Base-by-base conservation (phyloP, 192 early-diverging fungal genomes). In the Backusella morwellensis region DNA sequence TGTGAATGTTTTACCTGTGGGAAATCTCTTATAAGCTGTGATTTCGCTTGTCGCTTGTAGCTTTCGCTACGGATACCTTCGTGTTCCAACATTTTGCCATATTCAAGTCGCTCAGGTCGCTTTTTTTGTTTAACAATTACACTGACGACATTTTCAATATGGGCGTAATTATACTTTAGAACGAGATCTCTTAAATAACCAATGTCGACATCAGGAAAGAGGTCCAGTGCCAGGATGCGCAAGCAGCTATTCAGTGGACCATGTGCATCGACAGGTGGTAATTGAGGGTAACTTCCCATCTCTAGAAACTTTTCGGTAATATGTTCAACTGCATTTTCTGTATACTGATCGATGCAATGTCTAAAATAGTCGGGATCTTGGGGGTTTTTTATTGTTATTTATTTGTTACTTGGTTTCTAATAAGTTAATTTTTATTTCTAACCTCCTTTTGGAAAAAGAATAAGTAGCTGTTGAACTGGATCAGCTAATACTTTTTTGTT, bases 121-220 rank as follows among this genome's bases (percentile, higher is more conserved):
- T 72, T 35, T 36, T 34, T 19, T 40, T 68, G 15, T 21, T 52
- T 56, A 3, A 85, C 19, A 38, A 85, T 38, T 11, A 23, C 32
- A 8, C 69, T 42, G 19, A 69, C 68, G 0, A 75, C 68, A 54
- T 79, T 73, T 36, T 84, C 76, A 34, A 82, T 40, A 67, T 79
- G 77, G 44, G 40, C 77, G 66, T 81, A 72, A 19, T 71, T 42
- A 32, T 59, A 68, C 14, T 26, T 19, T 23, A 66, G 50, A 21
- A 86, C 29, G 15, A 73, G 66, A 17, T 76, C 68, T 35, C 85
- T 69, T 23, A 86, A 52, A 50, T 81, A 73, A 9, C 36, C 21
- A n/a, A 83, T 52, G 41, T 82, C 78, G 44, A 79, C 81, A 36
- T 85, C 79, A 17, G 85, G 85, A 44, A 86, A 86, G 15, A 86